Evolutionary conservation across 2,329 filamentous ascomycete species (phyloP), one percentile per base, ranked within the genome.

Genomic region (Fusarium buxicola): DNA sequence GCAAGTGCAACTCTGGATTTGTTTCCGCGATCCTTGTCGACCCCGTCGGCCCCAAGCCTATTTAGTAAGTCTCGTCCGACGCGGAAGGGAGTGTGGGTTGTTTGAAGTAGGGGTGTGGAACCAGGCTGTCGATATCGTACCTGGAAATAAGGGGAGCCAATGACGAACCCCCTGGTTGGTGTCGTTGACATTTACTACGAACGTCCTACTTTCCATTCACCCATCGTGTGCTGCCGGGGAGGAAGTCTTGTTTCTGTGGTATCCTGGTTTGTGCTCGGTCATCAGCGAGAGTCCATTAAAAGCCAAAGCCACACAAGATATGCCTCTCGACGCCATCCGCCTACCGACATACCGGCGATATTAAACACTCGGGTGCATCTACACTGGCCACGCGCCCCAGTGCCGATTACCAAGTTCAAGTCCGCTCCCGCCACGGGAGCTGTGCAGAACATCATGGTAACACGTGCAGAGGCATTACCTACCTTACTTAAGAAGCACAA

Each of bases 41-140:
- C 48, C 39, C 55, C 32, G 55, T 63, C 63, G 63, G 65, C 40
- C 51, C 48, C 63, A 67, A 65, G 44, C 59, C 64, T 52, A 57
- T 55, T 71, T 56, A 50, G 69, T 67, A 48, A 60, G 51, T 70
- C 60, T 65, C 48, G 59, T 70, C 69, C 69, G 70, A 70, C 49
- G 57, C 43, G 53, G 53, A 61, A 58, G 55, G 61, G 65, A 68
- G 68, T 64, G 59, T 58, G 43, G 53, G 44, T 58, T 55, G 52
- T 53, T 55, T 54, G 51, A 39, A 57, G 45, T 25, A 60, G 54
- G 68, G 68, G 68, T 38, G 66, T 70, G 68, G 51, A 52, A 55
- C 35, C 63, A 70, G 30, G 41, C 27, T 55, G 44, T 64, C 40
- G 55, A 61, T 56, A 36, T 35, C 31, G 50, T 56, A 54, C 54